phyloP scores from a whole-genome alignment of 2,329 filamentous ascomycete genomes.

The Leptodontidium sp. region DNA sequence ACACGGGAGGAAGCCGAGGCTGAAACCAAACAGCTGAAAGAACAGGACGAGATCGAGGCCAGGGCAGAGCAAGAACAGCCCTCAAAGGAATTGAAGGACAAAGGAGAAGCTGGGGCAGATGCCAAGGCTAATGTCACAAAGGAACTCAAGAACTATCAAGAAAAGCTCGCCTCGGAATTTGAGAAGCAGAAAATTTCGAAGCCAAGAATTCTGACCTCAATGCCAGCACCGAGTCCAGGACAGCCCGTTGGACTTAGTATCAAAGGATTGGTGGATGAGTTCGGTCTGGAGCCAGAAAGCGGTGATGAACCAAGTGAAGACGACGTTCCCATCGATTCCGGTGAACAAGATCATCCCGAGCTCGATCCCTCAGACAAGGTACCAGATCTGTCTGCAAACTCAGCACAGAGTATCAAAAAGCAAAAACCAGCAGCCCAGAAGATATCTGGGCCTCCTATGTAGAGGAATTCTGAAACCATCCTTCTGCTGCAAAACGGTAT shows the following conservation, averaged over 20 bases:
- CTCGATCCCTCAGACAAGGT: neutral
- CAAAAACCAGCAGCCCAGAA: neutral
- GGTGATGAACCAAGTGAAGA: neutral
- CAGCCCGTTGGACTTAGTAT: no score
- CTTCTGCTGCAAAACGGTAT: constrained; percentile 5
- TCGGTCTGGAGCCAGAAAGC: neutral
- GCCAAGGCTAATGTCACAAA: no score
- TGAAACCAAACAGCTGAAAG: neutral
- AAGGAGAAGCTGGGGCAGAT: no score
- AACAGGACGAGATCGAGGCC: neutral
- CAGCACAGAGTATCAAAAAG: neutral
- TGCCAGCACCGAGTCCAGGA: no score
- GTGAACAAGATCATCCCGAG: neutral
- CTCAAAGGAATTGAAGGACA: no score
- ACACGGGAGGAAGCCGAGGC: neutral
- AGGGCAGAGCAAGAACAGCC: no score
- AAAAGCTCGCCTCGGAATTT: no score
- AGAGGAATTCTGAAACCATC: neutral
- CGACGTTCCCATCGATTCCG: no score
- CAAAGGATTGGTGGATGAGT: no score
- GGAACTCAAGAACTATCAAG: no score
- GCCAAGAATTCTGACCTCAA: no score
- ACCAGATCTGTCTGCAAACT: neutral
- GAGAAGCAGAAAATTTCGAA: no score
- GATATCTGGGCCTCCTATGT: neutral